Evolutionary conservation across 2,329 filamentous ascomycete species (phyloP).

Genomic region (Raffaelea deltoideospora): DNA sequence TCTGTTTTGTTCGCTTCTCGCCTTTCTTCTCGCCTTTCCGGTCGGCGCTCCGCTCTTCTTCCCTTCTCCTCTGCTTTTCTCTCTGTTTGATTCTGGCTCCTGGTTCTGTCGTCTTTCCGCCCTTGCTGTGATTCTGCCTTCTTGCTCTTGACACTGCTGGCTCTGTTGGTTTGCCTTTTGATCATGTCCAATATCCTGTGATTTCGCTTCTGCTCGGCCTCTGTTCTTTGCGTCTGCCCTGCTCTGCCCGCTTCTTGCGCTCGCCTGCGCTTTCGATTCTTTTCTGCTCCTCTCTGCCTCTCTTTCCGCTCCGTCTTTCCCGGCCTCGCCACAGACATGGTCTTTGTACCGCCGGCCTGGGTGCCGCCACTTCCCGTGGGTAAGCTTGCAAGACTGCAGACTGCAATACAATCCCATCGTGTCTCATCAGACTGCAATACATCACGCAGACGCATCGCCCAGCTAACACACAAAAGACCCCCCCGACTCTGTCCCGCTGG

Average conservation of each 20-base stretch:
- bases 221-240: background rate
- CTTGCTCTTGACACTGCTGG: too few species aligned
- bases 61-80: background rate
- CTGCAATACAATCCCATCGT: background rate
- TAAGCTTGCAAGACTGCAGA: slow-evolving; percentile 14
- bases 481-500: slow-evolving; percentile 60
- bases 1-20: background rate
- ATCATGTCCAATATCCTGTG: too few species aligned
- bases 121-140: too few species aligned
- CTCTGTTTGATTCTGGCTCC: too few species aligned
- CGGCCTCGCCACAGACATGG: slow-evolving; percentile 21
- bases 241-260: too few species aligned
- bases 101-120: too few species aligned
- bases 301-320: background rate
- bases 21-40: too few species aligned
- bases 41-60: background rate
- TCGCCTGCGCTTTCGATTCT: background rate
- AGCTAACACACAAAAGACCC: slow-evolving; percentile 25
- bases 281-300: background rate
- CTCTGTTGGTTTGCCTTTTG: too few species aligned
- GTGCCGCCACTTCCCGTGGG: slow-evolving; percentile 42
- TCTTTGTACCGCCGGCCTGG: slow-evolving; percentile 47
- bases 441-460: too few species aligned
- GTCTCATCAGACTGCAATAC: background rate
- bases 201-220: too few species aligned